Evolutionary conservation across 2,329 filamentous ascomycete species (phyloP), one percentile per base, ranked within the genome.

Genomic region (Dothistroma pini): DNA sequence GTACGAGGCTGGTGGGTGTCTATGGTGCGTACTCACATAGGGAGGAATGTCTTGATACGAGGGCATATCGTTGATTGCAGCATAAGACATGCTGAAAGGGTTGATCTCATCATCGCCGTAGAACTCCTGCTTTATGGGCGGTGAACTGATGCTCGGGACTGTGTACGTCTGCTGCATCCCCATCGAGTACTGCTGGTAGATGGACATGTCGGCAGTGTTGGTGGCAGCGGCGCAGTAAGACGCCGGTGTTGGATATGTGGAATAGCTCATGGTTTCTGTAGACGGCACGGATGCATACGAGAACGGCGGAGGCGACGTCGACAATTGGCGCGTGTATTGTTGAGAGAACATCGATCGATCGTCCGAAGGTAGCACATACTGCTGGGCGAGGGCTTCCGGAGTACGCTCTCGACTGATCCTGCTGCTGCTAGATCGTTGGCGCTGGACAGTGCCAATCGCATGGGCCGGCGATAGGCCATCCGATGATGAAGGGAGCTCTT

Each of bases 301-400:
- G 70, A 89, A 87, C 55, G 88, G 85, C 59, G 88, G 87, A 57
- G 89, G 89, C 59, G 87, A 89, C 72, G 87, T 84, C 41, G 88
- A 90, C 59, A 87, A 80, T 68, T 89, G 86, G 60, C 89, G 83
- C 57, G 85, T 85, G 72, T 87, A 86, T 71, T 87, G 86, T 59
- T 83, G 80, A 34, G 81, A 76, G 75, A 90, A 90, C 77, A 90
- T 82, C 63, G 86, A 70, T 60, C 80, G 79, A 67, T 91, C 87
- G 70, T 91, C 88, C 9, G 70, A 68, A 12, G 71, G 69, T 16
- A 71, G 63, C 31, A 69, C 61, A 58, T 72, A 72, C 59, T 72
- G 70, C 56, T 70, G 71, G 29, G 65, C 57, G 12, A 72, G 59
- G 11, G 68, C 62, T 11, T 70, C 68, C 11, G 71, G 68, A 19